Percentiles rank a stretch among this genome's conserved stretches.
These are phyloP conservation scores for Myxozyma nipponensis DNA, from an alignment of 805 yeast genomes.

Conservation along the genomic window DNA sequence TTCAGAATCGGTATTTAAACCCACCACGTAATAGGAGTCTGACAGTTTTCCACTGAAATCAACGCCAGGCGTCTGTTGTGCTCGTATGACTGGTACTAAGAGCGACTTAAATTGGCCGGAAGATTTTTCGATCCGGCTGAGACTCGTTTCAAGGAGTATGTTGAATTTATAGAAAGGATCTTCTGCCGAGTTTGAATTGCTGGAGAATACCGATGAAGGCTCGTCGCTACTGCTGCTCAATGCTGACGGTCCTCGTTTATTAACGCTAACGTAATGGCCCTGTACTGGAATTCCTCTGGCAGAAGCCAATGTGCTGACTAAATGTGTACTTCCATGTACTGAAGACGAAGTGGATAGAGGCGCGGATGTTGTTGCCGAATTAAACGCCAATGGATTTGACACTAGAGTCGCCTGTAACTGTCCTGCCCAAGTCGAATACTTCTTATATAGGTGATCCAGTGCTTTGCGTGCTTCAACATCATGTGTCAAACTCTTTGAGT, in stretches of 20 bases:
- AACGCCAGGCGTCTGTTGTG: neutral
- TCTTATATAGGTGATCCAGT: slow-evolving; percentile 15
- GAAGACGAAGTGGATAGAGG: slow-evolving; percentile 1
- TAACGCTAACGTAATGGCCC: slow-evolving; percentile 12
- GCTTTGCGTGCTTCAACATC: slow-evolving; percentile 21
- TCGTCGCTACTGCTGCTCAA: neutral
- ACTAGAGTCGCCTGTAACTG: slow-evolving; percentile 15
- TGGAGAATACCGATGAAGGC: no score
- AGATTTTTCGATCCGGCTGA: slow-evolving; percentile 18
- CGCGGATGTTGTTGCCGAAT: slow-evolving; percentile 2
- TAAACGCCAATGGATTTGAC: slow-evolving; percentile 15
- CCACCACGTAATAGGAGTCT: slow-evolving; percentile 37
- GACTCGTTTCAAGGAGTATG: slow-evolving; percentile 23
- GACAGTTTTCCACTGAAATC: neutral
- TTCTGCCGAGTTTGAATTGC: no score
- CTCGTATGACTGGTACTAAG: slow-evolving; percentile 20
- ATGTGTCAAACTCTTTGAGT: slow-evolving; percentile 13
- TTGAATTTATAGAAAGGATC: slow-evolving; percentile 33
- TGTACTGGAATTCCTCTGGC: slow-evolving; percentile 32
- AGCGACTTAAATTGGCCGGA: slow-evolving; percentile 25
- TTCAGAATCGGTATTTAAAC: slow-evolving; percentile 6
- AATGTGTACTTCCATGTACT: slow-evolving; percentile 1
- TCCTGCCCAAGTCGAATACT: slow-evolving; percentile 15
- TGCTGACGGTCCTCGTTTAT: slow-evolving; percentile 1
- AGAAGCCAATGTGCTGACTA: slow-evolving; percentile 29